Evolutionary conservation across 2,329 filamentous ascomycete species (phyloP), one percentile per base, ranked within the genome.

Genomic region (Coleophoma cylindrospora): DNA sequence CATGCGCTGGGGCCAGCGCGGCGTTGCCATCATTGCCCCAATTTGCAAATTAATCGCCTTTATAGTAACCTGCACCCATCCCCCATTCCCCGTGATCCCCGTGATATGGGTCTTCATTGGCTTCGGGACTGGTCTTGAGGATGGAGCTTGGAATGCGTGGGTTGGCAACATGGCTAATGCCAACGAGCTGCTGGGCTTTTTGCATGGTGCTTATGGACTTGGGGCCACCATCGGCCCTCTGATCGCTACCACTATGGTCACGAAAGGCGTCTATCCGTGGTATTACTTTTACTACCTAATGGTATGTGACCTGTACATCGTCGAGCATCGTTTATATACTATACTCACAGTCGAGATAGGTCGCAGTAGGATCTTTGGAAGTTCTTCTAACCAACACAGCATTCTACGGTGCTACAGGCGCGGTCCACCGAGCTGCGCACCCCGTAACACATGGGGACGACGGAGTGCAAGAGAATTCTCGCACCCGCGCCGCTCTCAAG

Each of bases 261-360:
- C 83, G 0, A 80, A 79, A 54, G 80, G 70, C 0, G 57, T 68
- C 7, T 62, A 84, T 45, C 72, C 72, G 0, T 91, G 88, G 87
- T 89, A 83, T 57, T 73, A 70, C 17, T 91, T 85, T 66, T 91
- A 87, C 67, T 89, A 89, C 61, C 68, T 89, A 49, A 86, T 89
- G 82, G 80, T 85, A 59, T 55, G 75, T 62, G 27, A 3, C 9
- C 6, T 27, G 2, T 10, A 10, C 6, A 27, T 27, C 27, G 3
- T 10, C 27, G 6, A 10, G 9, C 27, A 27, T 10, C 27, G 2
- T 19, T 2, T 19, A 3, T 27, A 27, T 10, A 8, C 9, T 27
- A 36, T 13, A 10, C 17, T 34, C 15, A 45, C 15, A 41, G 34
- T 41, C 48, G 13, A 4, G 21, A 14, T 40, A 71, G 71, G 75